These are phyloP conservation scores for Penicillium fuscoglaucum DNA, from an alignment of 2,329 filamentous ascomycete genomes.

Conservation along the genomic window DNA sequence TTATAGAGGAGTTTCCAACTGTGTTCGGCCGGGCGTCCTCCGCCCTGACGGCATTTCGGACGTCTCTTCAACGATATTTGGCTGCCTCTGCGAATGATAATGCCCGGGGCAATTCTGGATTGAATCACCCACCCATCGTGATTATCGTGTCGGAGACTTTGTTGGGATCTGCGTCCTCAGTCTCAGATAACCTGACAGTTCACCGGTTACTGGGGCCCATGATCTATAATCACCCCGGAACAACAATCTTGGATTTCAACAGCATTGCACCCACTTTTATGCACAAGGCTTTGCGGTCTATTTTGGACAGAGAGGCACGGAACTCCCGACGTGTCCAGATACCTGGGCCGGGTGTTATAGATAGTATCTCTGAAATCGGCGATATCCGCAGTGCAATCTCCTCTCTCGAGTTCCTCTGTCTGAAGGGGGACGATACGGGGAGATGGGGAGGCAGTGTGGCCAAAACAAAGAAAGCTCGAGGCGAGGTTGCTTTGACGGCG, in stretches of 20 bases:
- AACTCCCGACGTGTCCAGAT: conserved; percentile 73
- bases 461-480: conserved; percentile 64
- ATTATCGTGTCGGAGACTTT: conserved; percentile 91
- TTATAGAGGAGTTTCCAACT: conserved; percentile 81
- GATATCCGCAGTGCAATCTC: conserved; percentile 93
- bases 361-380: conserved; percentile 78
- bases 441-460: conserved; percentile 74
- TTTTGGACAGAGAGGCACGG: conserved; percentile 81
- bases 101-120: conserved; percentile 22
- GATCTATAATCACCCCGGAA: conserved; percentile 76
- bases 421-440: conserved; percentile 72
- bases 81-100: conserved; percentile 62
- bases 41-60: conserved; percentile 69
- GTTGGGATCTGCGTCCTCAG: conserved; percentile 78
- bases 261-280: conserved; percentile 83
- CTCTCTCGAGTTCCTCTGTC: conserved; percentile 85
- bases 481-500: conserved; percentile 58
- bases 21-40: conserved; percentile 67
- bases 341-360: conserved; percentile 76
- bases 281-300: conserved; percentile 75
- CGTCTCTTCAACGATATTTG: conserved; percentile 72
- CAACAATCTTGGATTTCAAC: conserved; percentile 87
- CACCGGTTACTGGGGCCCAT: conserved; percentile 86
- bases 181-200: conserved; percentile 88
- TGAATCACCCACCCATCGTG: conserved; percentile 69